phyloP scores from a whole-genome alignment of 306 rosid genomes.

The Boehmeria nivea region DNA sequence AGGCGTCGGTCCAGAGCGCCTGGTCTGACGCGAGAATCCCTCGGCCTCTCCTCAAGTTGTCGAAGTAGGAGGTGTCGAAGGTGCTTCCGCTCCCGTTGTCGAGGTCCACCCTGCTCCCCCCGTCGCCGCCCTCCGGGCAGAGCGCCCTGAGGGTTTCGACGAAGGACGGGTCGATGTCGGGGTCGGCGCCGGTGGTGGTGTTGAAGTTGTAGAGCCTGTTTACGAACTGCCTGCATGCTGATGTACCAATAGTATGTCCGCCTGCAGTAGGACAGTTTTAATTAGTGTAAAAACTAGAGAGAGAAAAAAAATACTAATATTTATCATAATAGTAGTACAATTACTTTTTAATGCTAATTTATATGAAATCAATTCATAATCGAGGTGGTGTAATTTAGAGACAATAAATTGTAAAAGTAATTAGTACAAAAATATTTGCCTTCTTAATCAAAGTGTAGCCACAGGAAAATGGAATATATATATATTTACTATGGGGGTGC shows the following conservation, averaged over 20 bases:
- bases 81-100: slow-evolving; percentile 34
- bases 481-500: too few species aligned
- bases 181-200: slow-evolving; percentile 31
- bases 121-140: slow-evolving; percentile 42
- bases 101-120: slow-evolving; percentile 28
- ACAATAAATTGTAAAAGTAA: too few species aligned
- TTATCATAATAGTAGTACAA: too few species aligned
- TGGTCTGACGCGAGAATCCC: slow-evolving; percentile 56
- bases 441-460: too few species aligned
- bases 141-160: slow-evolving; percentile 30
- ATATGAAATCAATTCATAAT: too few species aligned
- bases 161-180: slow-evolving; percentile 42
- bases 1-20: slow-evolving; percentile 46
- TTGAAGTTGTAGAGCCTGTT: slow-evolving; percentile 46
- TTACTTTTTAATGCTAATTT: too few species aligned
- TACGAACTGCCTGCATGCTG: slow-evolving; percentile 35
- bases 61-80: slow-evolving; percentile 39
- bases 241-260: slow-evolving; percentile 54
- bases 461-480: too few species aligned
- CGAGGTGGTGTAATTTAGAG: too few species aligned
- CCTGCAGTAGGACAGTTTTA: too few species aligned
- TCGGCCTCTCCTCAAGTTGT: slow-evolving; percentile 29
- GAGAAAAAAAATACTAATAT: too few species aligned
- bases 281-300: too few species aligned
- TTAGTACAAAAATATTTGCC: too few species aligned